These are phyloP conservation scores for Anisodus acutangulus DNA, from an alignment of 257 asterid genomes.

Conservation along the genomic window DNA sequence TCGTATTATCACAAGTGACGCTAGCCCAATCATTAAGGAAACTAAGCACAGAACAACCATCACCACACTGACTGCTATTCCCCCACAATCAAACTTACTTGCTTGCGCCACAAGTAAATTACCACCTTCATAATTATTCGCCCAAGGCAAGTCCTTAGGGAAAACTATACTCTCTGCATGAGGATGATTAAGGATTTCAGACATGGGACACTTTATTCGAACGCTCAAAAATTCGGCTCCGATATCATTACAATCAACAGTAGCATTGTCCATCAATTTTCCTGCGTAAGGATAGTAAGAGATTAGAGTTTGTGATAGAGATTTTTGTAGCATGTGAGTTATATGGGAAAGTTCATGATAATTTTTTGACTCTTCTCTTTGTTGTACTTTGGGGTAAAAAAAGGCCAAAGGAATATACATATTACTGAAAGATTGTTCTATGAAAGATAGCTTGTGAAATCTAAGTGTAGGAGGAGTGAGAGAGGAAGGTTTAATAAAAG, in stretches of 20 bases:
- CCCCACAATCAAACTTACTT: conserved; percentile 28
- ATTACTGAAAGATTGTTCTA: background rate
- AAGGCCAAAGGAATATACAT: conserved; percentile 21
- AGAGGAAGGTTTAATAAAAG: background rate
- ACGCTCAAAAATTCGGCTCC: conserved; percentile 6
- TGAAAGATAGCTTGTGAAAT: background rate
- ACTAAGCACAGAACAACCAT: background rate
- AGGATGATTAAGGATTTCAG: conserved; percentile 21
- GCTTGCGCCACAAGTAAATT: background rate
- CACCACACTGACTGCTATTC: conserved; percentile 18
- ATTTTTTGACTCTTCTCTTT: background rate
- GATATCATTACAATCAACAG: conserved; percentile 17
- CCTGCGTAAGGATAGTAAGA: conserved; percentile 37
- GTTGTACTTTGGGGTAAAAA: conserved; percentile 13
- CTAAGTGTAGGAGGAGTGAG: background rate
- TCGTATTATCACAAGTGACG: background rate
- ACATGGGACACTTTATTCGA: background rate
- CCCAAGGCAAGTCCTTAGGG: conserved; percentile 20
- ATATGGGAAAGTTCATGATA: background rate
- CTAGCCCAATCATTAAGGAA: conserved; percentile 6
- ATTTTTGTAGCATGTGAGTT: conserved; percentile 21
- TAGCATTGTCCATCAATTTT: background rate
- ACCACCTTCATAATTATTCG: background rate
- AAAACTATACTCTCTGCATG: conserved; percentile 2
- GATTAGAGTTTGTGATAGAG: conserved; percentile 26